Conservation (phyloP, 768 basidiomycete species). For the Favolaschia claudopus region DNA sequence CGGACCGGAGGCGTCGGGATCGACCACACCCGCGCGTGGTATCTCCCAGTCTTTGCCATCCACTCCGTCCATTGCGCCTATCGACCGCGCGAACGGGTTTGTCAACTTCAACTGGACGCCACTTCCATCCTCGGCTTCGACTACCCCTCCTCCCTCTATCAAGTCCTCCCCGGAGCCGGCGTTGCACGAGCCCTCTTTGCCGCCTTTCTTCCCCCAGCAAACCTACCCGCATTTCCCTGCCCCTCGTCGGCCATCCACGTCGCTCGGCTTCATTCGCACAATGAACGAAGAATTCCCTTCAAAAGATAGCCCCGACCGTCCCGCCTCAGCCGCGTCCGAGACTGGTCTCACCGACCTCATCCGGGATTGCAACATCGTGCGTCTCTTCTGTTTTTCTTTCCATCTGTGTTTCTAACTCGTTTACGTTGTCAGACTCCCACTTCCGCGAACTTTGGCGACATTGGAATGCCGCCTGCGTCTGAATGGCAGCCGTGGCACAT, state of each 20-base stretch:
- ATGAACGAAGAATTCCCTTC: conserved; percentile 13
- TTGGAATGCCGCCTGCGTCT: conserved; percentile 16
- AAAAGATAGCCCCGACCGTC: conserved; percentile 26
- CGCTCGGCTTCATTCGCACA: conserved; percentile 33
- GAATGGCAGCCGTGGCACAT: neutral
- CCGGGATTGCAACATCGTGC: conserved; percentile 40
- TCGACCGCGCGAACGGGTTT: neutral
- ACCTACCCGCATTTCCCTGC: conserved; percentile 30
- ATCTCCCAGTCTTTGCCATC: neutral
- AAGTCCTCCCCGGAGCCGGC: conserved; percentile 25
- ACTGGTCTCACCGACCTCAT: conserved; percentile 29
- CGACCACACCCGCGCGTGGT: neutral
- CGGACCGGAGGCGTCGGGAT: conserved; percentile 14
- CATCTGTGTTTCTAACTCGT: neutral
- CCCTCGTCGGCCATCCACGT: conserved; percentile 44
- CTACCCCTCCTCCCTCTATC: conserved; percentile 22
- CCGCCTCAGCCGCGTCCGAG: conserved; percentile 31
- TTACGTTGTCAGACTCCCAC: conserved; percentile 35
- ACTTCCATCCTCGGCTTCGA: conserved; percentile 11
- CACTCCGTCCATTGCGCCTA: neutral
- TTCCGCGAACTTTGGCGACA: conserved; percentile 27
- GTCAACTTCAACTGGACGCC: neutral
- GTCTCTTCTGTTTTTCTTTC: conserved; percentile 1
- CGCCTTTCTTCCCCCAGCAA: conserved; percentile 32
- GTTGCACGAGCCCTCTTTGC: conserved; percentile 21